These are phyloP conservation scores for Allium fistulosum DNA, from an alignment of 106 monocot species.

Conservation along the genomic window DNA sequence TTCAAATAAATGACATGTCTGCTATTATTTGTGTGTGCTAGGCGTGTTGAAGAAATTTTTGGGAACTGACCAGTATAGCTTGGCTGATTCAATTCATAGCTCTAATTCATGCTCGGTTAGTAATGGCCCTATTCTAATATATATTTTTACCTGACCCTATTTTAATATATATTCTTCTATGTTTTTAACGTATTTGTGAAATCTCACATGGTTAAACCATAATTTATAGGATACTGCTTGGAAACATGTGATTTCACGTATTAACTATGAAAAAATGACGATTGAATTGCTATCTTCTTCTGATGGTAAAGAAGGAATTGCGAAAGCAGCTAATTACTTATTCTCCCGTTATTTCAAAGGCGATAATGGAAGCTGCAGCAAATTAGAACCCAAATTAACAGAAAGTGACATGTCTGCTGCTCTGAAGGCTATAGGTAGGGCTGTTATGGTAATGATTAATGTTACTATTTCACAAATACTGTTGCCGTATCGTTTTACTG, in stretches of 20 bases:
- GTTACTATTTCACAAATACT: too few species aligned
- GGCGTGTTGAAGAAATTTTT: slow-evolving; percentile 71
- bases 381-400: slow-evolving; percentile 28
- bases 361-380: slow-evolving; percentile 11
- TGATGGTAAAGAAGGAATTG: slow-evolving; percentile 70
- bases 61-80: slow-evolving; percentile 11
- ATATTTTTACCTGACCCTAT: not conserved
- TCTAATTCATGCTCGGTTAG: slow-evolving; percentile 19
- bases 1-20: too few species aligned
- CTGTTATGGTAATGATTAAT: too few species aligned
- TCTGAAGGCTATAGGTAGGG: slow-evolving; percentile 50
- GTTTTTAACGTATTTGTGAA: not conserved
- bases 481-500: too few species aligned
- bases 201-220: not conserved
- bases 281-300: slow-evolving; percentile 59
- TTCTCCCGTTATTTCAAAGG: slow-evolving; percentile 41
- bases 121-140: not conserved
- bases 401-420: slow-evolving; percentile 69
- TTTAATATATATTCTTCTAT: not conserved
- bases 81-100: slow-evolving; percentile 6
- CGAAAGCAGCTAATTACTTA: slow-evolving; percentile 72
- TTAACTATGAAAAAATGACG: slow-evolving; percentile 27
- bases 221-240: slow-evolving; percentile 31
- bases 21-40: slow-evolving; percentile 2
- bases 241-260: slow-evolving; percentile 12